Base-by-base conservation (phyloP, 2,329 filamentous ascomycete species). In the Pseudocercospora cruenta region DNA sequence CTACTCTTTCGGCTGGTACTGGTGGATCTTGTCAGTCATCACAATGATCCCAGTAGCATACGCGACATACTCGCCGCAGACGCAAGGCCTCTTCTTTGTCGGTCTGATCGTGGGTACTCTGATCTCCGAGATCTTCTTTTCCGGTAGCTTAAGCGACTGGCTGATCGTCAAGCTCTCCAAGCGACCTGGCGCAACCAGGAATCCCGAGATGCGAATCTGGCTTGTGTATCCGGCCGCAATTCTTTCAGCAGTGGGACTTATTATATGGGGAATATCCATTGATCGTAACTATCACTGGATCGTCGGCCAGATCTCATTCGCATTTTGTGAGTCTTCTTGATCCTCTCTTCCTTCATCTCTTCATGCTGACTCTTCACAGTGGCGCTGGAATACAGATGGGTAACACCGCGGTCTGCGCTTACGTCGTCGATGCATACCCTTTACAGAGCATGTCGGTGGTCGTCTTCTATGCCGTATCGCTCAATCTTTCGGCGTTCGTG, bases 201-300 rank as follows among this genome's bases (percentile, higher is more conserved):
- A 58, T 8, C 65, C 67, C 8, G 67, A 69, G 33, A 69, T 69
- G 67, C 61, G 65, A 3, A 67, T 67, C 10, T 69, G 67, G 67
- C 36, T 69, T 7, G 43, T 69, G 7, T 67, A 69, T 33, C 67
- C 67, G 8, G 67, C 67, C 22, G 62, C 65, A n/a, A 8, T 69
- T 14, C 33, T 66, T 9, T 66, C 65, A 4, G 53, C 65, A 5
- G 58, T 66, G 12, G 67, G 67, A 6, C 49, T 69, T 10, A 64
- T 69, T 31, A 14, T 69, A 2, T 69, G 67, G 67, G 67, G 67
- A 1, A 43, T 69, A 10, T 67, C 65, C 12, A 67, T 69, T 10
- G 67, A 69, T 4, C 60, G 63, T 4, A 57, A 66, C 14, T 69
- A 69, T 43, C 67, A 69, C 53, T 69, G 67, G 67, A 69, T 69